phyloP scores from a whole-genome alignment of 225 moss, liverwort and hornwort species.

The Thuidium tamariscinum region DNA sequence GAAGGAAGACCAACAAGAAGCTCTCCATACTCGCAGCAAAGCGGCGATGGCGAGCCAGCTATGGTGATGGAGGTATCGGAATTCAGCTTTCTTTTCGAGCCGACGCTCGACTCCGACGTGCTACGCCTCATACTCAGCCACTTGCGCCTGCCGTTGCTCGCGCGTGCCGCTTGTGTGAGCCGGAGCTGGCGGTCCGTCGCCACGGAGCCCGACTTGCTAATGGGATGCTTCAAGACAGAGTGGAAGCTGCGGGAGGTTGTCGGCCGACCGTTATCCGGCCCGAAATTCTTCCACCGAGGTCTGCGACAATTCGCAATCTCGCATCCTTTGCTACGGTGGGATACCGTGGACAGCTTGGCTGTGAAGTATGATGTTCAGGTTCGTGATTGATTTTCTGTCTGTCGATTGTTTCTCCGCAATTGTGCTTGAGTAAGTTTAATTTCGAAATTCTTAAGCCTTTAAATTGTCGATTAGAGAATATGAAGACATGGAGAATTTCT shows the following conservation, averaged over 20 bases:
- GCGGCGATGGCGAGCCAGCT: background rate
- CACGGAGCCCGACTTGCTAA: constrained; percentile 16
- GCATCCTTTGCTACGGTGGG: constrained; percentile 42
- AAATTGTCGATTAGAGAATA: background rate
- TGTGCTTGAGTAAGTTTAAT: background rate
- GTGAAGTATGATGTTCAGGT: constrained; percentile 56
- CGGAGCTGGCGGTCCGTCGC: constrained; percentile 27
- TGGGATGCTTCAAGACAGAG: constrained; percentile 22
- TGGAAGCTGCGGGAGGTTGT: constrained; percentile 36
- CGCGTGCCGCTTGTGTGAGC: constrained; percentile 32
- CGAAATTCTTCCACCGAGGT: constrained; percentile 2
- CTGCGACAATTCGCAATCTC: constrained; percentile 18
- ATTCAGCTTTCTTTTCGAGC: constrained; percentile 29
- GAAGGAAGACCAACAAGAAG: background rate
- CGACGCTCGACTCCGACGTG: constrained; percentile 14
- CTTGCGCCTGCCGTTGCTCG: constrained; percentile 3
- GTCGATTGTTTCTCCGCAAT: background rate
- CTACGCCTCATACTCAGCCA: constrained; percentile 25
- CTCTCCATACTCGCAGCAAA: background rate
- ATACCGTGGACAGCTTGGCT: constrained; percentile 42
- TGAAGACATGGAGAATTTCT: background rate
- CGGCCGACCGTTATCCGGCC: background rate
- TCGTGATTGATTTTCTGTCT: background rate
- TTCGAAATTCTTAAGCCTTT: background rate
- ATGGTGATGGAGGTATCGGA: constrained; percentile 29